Conservation (phyloP, 2,329 filamentous ascomycete genomes). For the Zelopaecilomyces penicillatus region DNA sequence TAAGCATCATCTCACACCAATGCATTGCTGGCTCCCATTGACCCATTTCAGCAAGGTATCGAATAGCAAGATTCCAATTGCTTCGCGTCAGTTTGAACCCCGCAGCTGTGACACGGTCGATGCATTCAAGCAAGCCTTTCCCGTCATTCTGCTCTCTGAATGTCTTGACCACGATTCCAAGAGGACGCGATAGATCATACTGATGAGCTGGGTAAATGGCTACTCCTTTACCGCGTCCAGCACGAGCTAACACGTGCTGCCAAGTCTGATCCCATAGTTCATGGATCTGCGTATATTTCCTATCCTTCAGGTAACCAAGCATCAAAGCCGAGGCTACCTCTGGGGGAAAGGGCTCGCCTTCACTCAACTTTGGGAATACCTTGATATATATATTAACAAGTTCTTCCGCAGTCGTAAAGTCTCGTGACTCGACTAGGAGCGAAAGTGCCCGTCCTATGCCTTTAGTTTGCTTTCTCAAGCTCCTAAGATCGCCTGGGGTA, state of each 20-base stretch:
- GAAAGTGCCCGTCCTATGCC: constrained; percentile 24
- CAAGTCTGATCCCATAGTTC: constrained; percentile 59
- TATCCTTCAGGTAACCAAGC: constrained; percentile 51
- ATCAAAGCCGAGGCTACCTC: constrained; percentile 58
- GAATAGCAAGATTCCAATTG: constrained; percentile 75
- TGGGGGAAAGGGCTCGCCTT: constrained; percentile 36
- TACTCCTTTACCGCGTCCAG: constrained; percentile 13
- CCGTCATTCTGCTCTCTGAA: constrained; percentile 32
- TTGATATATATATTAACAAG: constrained; percentile 47
- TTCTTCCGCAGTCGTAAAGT: constrained; percentile 46
- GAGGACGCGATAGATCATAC: constrained; percentile 42
- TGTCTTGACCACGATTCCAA: constrained; percentile 41
- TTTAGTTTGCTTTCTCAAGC: constrained; percentile 19
- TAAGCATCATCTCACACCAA: constrained; percentile 68
- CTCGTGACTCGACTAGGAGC: constrained; percentile 27
- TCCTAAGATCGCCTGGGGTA: constrained; percentile 12
- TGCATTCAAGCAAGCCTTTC: constrained; percentile 37
- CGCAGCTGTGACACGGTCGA: constrained; percentile 47
- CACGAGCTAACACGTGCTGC: constrained; percentile 36
- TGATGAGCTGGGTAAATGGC: constrained; percentile 39
- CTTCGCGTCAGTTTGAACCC: constrained; percentile 69
- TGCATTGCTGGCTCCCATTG: constrained; percentile 60
- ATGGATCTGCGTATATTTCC: constrained; percentile 52
- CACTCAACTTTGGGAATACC: constrained; percentile 27
- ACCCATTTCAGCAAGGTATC: constrained; percentile 53